Base-by-base conservation (phyloP, 192 early-diverging fungal genomes). In the Haplosporangium gracile region DNA sequence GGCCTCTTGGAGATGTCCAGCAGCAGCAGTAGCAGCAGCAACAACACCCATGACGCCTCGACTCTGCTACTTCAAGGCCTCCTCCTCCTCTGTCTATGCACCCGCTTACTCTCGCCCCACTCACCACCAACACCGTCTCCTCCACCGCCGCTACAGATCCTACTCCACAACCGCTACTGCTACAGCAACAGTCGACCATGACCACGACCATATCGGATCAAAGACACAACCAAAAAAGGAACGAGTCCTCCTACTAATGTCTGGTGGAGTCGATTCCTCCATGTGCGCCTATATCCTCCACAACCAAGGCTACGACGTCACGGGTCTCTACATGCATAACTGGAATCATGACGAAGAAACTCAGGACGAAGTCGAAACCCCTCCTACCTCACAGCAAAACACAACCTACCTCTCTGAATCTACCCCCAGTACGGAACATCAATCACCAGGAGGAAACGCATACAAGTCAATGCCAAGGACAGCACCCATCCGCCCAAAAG, bases 181-280 rank as follows among this genome's bases (percentile, higher is more conserved):
- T 20, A 32, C 49, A 32, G 11, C 51, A 13, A 32, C 34, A 36
- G 11, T 13, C 16, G n/a, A 39, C 18, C 13, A 16, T 10, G 11
- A 57, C n/a, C 16, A 24, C 57, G 43, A 11, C 51, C 47, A 24
- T 36, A 72, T 5, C 20, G 18, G n/a, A 26, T 16, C 20, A 24
- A 55, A 1, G 2, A 2, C 60, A 26, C 32, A 47, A 2, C 70
- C 24, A 10, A 85, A 77, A 24, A 65, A 65, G 36, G 77, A 78
- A 26, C 38, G 51, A 57, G 95, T 99, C 4, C 91, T 95, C 9
- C 82, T 99, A 3, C 94, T 94, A 22, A 95, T 99, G 95, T 98
- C 97, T 0, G 98, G 98, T 39, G 98, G 98, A 2, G 97, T 99
- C 0, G 98, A 99, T 77, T 98, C 97, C 1, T 95, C 95, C 79